Evolutionary conservation across 208 protist genomes (phyloP).

Genomic region (Angomonas deanei): DNA sequence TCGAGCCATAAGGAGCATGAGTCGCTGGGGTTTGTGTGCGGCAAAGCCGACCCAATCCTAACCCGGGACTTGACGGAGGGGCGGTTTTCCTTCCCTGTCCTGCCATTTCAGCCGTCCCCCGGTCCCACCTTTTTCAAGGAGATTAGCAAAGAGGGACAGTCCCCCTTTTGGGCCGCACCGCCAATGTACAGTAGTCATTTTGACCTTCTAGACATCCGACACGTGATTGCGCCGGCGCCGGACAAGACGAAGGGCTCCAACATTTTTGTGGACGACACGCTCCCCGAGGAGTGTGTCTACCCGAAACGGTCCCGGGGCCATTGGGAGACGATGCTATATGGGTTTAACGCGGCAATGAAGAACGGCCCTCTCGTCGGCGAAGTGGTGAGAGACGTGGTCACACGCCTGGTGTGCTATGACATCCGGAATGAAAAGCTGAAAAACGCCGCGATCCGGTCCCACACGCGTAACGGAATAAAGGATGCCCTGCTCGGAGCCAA

Average conservation of each 20-base stretch:
- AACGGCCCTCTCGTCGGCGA: slow-evolving; percentile 97
- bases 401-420: slow-evolving; percentile 56
- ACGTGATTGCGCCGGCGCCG: slow-evolving; percentile 94
- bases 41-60: slow-evolving; percentile 28
- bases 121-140: too few relatives aligned
- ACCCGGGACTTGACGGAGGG: slow-evolving; percentile 47
- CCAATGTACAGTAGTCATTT: slow-evolving; percentile 70
- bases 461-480: slow-evolving; percentile 90
- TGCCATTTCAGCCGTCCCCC: too few relatives aligned
- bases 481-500: slow-evolving; percentile 93
- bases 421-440: slow-evolving; percentile 22
- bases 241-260: slow-evolving; percentile 90
- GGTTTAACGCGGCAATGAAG: slow-evolving; percentile 66
- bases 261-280: slow-evolving; percentile 96
- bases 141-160: not conserved
- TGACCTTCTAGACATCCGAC: slow-evolving; percentile 93
- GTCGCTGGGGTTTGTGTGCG: slow-evolving; percentile 45
- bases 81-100: too few relatives aligned
- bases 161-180: not conserved
- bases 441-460: slow-evolving; percentile 67
- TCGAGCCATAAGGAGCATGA: slow-evolving; percentile 34
- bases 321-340: slow-evolving; percentile 91
- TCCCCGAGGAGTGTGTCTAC: slow-evolving; percentile 23
- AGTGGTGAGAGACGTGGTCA: slow-evolving; percentile 55
- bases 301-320: slow-evolving; percentile 59